These are phyloP conservation scores for Pisolithus albus DNA, from an alignment of 768 basidiomycete genomes.

Conservation along the genomic window DNA sequence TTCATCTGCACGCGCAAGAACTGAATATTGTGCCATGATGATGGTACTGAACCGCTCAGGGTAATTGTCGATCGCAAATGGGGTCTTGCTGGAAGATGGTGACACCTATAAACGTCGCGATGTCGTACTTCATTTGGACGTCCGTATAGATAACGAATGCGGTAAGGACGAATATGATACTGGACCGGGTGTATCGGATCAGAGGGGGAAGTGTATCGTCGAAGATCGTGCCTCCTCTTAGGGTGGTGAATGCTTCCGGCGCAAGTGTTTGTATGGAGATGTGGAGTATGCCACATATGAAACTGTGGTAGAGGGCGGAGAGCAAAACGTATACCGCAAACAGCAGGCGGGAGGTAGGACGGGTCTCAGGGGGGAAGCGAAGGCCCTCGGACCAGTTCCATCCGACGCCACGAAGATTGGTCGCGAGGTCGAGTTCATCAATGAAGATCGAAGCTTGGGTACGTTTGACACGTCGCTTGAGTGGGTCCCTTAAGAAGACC, in stretches of 20 bases:
- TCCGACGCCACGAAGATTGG: slow-evolving; percentile 51
- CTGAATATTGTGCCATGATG: slow-evolving; percentile 20
- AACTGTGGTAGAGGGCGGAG: slow-evolving; percentile 29
- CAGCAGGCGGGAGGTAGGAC: slow-evolving; percentile 29
- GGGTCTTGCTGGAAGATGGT: slow-evolving; percentile 23
- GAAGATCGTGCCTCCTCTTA: slow-evolving; percentile 25
- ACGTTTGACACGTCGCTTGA: slow-evolving; percentile 5
- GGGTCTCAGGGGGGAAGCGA: slow-evolving; percentile 30
- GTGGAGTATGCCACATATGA: slow-evolving; percentile 41
- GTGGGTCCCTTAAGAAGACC: slow-evolving; percentile 9
- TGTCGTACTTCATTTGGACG: slow-evolving; percentile 32
- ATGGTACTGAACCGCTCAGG: slow-evolving; percentile 10
- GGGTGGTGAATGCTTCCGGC: slow-evolving; percentile 14
- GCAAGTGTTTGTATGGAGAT: slow-evolving; percentile 32
- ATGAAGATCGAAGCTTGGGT: slow-evolving; percentile 2
- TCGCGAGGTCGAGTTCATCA: slow-evolving; percentile 45
- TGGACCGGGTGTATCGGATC: slow-evolving; percentile 21
- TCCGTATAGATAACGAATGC: slow-evolving; percentile 41
- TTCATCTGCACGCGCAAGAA: slow-evolving; percentile 20
- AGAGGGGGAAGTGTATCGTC: slow-evolving; percentile 23
- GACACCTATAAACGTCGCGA: slow-evolving; percentile 17
- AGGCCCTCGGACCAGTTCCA: slow-evolving; percentile 50
- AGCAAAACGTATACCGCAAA: slow-evolving; percentile 33
- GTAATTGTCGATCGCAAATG: neutral
- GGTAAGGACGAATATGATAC: slow-evolving; percentile 34